Evolutionary conservation across 2,329 filamentous ascomycete genomes (phyloP).

Genomic region (Fusarium coicis): DNA sequence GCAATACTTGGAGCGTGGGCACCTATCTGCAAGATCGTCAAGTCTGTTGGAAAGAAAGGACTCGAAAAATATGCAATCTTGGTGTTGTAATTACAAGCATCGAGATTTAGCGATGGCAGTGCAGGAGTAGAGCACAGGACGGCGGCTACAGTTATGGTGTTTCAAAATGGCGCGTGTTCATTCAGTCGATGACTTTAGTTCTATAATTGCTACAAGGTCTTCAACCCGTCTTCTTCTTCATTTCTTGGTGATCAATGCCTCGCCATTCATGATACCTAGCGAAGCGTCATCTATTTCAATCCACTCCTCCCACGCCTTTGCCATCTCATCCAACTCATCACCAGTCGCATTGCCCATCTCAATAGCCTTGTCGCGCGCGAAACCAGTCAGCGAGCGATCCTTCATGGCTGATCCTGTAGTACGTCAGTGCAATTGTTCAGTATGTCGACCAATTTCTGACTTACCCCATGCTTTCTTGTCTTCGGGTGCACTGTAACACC

Average conservation of each 20-base stretch:
- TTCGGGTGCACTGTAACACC: slow-evolving; percentile 43
- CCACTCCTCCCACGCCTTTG: slow-evolving; percentile 45
- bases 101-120: background rate
- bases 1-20: slow-evolving; percentile 47
- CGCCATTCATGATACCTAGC: slow-evolving; percentile 46
- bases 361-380: slow-evolving; percentile 41
- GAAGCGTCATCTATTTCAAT: slow-evolving; percentile 42
- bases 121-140: background rate
- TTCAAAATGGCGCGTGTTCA: background rate
- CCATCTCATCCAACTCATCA: slow-evolving; percentile 43
- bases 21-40: slow-evolving; percentile 54
- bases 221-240: background rate
- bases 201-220: background rate
- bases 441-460: background rate
- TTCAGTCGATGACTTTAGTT: background rate
- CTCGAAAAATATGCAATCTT: slow-evolving; percentile 7
- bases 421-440: background rate
- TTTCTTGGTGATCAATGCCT: slow-evolving; percentile 41
- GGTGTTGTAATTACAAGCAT: slow-evolving; percentile 58
- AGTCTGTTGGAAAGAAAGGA: slow-evolving; percentile 6
- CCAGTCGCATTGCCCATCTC: slow-evolving; percentile 41
- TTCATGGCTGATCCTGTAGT: slow-evolving; percentile 42
- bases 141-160: background rate
- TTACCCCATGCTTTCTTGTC: slow-evolving; percentile 45
- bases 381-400: slow-evolving; percentile 38